These are phyloP conservation scores for Carex arenaria DNA, from an alignment of 202 grass and related monocot species.

Conservation along the genomic window DNA sequence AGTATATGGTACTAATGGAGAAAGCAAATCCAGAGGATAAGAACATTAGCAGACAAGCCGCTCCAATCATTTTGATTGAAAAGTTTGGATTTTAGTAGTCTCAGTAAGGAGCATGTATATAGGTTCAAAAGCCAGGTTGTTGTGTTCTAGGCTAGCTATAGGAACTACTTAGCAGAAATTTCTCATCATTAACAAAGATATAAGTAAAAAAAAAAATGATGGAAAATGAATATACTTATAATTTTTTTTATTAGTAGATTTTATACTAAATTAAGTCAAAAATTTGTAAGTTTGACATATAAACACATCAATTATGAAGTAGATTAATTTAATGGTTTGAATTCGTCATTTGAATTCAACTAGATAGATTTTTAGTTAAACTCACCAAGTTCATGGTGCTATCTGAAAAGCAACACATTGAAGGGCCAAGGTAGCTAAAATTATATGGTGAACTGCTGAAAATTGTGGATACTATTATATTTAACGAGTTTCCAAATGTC, in stretches of 20 bases:
- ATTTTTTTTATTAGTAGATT: no score
- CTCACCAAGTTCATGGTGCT: no score
- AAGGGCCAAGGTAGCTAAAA: background rate
- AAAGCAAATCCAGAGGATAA: background rate
- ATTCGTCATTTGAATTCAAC: no score
- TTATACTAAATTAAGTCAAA: no score
- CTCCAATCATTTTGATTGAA: constrained; percentile 26
- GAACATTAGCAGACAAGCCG: background rate
- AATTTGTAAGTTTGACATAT: no score
- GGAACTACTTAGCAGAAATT: background rate
- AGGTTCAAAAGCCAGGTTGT: constrained; percentile 4
- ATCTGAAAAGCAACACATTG: no score
- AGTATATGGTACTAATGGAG: background rate
- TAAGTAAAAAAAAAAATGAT: background rate
- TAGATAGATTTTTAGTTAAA: no score
- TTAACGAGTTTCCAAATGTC: no score
- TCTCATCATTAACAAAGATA: background rate
- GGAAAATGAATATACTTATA: no score
- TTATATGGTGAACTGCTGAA: background rate
- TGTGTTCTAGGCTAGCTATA: background rate
- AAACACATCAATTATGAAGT: no score
- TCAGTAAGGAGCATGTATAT: background rate
- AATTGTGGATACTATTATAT: no score
- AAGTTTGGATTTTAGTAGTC: constrained; percentile 24
- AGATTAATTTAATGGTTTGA: no score